phyloP scores from a whole-genome alignment of 345 rosid genomes.

The Aquilaria sinensis region DNA sequence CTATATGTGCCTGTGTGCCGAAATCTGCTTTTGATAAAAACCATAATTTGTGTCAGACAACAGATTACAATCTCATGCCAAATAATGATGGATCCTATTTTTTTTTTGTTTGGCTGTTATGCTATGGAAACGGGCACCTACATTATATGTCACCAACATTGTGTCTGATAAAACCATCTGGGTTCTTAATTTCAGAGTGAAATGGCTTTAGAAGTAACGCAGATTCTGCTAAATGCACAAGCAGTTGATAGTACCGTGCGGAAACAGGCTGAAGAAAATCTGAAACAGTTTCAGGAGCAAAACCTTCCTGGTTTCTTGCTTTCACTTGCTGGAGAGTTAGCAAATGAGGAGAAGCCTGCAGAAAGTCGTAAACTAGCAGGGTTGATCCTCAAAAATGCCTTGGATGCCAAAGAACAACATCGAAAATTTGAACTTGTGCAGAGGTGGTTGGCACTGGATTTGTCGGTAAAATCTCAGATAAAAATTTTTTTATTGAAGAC shows the following conservation, averaged over 20 bases:
- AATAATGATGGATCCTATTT: too few relatives aligned
- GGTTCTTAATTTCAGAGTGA: too few relatives aligned
- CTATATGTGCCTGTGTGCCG: too few relatives aligned
- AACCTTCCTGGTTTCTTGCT: conserved; percentile 56
- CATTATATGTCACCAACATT: too few relatives aligned
- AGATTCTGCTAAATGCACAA: conserved; percentile 71
- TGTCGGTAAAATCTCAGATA: conserved; percentile 49
- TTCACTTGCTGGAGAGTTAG: conserved; percentile 60
- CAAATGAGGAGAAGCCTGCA: conserved; percentile 64
- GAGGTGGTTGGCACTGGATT: conserved; percentile 60
- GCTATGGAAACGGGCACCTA: too few relatives aligned
- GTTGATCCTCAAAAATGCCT: conserved; percentile 55
- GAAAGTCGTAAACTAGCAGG: conserved; percentile 75
- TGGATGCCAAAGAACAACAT: conserved; percentile 77
- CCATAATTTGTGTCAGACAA: too few relatives aligned
- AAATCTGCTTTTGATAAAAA: too few relatives aligned
- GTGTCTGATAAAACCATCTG: too few relatives aligned
- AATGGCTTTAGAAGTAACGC: conserved; percentile 51
- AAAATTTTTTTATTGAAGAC: conserved; percentile 50
- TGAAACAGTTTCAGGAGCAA: conserved; percentile 66
- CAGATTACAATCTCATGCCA: too few relatives aligned
- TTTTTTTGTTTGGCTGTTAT: too few relatives aligned
- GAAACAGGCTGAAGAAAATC: conserved; percentile 64
- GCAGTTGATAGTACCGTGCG: conserved; percentile 60
- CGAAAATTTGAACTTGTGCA: conserved; percentile 40